Evolutionary conservation across 2,329 filamentous ascomycete genomes (phyloP).

Genomic region (Blastomyces parvus): DNA sequence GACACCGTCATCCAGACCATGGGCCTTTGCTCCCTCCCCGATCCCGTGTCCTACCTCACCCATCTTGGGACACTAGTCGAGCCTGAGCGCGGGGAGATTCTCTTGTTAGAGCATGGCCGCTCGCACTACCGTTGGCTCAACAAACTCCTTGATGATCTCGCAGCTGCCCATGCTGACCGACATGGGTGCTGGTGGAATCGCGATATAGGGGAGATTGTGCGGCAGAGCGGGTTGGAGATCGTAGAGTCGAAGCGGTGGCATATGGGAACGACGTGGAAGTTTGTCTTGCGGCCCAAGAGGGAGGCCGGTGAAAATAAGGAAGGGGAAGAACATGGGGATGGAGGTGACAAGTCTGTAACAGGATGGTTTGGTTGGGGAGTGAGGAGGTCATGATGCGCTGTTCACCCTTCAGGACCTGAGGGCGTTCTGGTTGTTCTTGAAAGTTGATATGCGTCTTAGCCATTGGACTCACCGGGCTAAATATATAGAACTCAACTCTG

Average conservation of each 20-base stretch:
- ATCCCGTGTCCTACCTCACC: conserved; percentile 34
- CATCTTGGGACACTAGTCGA: conserved; percentile 34
- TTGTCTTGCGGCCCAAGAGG: conserved; percentile 29
- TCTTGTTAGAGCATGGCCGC: conserved; percentile 43
- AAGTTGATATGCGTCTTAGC: background rate
- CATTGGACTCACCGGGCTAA: background rate
- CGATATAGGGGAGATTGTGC: conserved; percentile 42
- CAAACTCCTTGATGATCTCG: conserved; percentile 38
- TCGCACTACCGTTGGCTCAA: conserved; percentile 41
- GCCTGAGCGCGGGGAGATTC: conserved; percentile 33
- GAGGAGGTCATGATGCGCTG: background rate
- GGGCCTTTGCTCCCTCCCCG: conserved; percentile 41
- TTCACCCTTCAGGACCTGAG: background rate
- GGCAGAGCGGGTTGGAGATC: conserved; percentile 39
- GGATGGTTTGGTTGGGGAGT: background rate
- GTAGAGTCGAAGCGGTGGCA: conserved; percentile 40
- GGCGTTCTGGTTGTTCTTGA: too few species aligned
- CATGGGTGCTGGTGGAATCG: conserved; percentile 47
- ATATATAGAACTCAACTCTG: background rate
- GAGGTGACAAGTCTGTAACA: background rate
- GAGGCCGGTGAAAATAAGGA: background rate
- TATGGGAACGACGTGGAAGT: conserved; percentile 42
- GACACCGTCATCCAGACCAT: conserved; percentile 44
- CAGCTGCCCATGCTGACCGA: conserved; percentile 39
- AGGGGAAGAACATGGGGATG: background rate